Evolutionary conservation across 1,284 basidiomycete genomes (phyloP).

Genomic region (Hemileccinum hortonii): DNA sequence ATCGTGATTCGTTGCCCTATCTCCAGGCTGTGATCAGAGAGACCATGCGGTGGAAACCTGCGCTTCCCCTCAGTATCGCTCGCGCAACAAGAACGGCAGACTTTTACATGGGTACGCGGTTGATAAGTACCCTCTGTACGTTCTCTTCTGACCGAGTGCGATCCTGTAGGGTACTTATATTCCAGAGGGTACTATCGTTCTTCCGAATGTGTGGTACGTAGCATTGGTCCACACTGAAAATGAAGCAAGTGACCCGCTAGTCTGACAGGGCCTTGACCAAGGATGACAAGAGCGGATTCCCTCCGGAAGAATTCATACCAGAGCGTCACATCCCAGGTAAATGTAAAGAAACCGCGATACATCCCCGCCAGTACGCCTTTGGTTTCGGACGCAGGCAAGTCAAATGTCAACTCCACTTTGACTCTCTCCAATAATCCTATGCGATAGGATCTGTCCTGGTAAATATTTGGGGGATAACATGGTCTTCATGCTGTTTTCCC

Average conservation of each 20-base stretch:
- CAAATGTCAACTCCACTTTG: background rate
- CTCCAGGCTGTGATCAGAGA: slow-evolving; percentile 32
- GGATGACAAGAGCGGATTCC: slow-evolving; percentile 20
- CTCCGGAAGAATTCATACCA: slow-evolving; percentile 17
- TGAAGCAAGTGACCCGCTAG: background rate
- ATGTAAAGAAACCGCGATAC: slow-evolving; percentile 12
- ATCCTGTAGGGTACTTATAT: slow-evolving; percentile 28
- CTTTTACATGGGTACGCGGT: slow-evolving; percentile 10
- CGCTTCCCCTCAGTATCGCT: slow-evolving; percentile 24
- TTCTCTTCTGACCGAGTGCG: background rate
- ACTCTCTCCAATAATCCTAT: background rate
- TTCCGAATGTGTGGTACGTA: slow-evolving; percentile 37
- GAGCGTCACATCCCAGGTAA: slow-evolving; percentile 13
- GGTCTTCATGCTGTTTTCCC: slow-evolving; percentile 18
- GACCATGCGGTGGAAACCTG: slow-evolving; percentile 28
- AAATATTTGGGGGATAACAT: slow-evolving; percentile 19
- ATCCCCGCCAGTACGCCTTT: slow-evolving; percentile 19
- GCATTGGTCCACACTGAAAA: background rate
- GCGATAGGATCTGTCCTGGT: slow-evolving; percentile 20
- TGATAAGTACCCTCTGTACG: background rate
- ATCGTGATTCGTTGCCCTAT: slow-evolving; percentile 33
- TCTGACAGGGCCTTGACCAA: slow-evolving; percentile 18
- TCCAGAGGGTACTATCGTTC: slow-evolving; percentile 31
- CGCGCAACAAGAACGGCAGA: slow-evolving; percentile 10
- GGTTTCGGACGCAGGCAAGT: slow-evolving; percentile 20